Conservation (phyloP, 2,329 filamentous ascomycete genomes). For the Fusarium continuum region DNA sequence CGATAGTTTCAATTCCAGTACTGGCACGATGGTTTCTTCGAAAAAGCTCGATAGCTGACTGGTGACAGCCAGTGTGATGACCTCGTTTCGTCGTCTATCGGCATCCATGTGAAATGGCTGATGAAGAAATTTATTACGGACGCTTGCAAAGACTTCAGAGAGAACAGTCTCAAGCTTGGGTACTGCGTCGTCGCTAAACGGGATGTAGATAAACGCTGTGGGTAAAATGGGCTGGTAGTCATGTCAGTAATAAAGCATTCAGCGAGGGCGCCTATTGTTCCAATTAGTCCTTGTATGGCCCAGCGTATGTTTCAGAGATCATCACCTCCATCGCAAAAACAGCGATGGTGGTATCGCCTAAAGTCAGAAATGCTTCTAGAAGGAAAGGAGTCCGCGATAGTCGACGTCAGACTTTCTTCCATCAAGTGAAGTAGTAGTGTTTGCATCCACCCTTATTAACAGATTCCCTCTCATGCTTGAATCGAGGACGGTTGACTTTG, state of each 20-base stretch:
- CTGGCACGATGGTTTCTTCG: conserved; percentile 76
- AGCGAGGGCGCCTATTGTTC: conserved; percentile 50
- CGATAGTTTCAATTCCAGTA: conserved; percentile 68
- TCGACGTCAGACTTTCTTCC: conserved; percentile 72
- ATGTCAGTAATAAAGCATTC: background rate
- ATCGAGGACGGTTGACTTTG: conserved; percentile 72
- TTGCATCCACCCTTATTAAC: conserved; percentile 71
- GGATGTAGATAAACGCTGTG: conserved; percentile 82
- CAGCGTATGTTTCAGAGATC: conserved; percentile 77
- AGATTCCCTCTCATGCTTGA: conserved; percentile 68
- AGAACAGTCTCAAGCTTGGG: conserved; percentile 72
- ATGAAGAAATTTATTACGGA: conserved; percentile 62
- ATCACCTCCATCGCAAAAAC: conserved; percentile 80
- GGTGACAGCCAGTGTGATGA: conserved; percentile 79
- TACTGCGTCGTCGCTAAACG: conserved; percentile 73
- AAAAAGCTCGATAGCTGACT: conserved; percentile 76
- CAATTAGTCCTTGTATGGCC: conserved; percentile 71
- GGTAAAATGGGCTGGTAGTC: conserved; percentile 78
- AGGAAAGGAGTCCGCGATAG: conserved; percentile 76
- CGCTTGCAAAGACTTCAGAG: conserved; percentile 55
- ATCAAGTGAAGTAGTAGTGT: conserved; percentile 69
- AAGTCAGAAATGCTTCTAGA: conserved; percentile 62
- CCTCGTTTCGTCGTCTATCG: conserved; percentile 72
- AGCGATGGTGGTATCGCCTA: conserved; percentile 73
- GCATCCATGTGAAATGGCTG: conserved; percentile 71